These are phyloP conservation scores for Talaromyces rugulosus DNA, from an alignment of 2,329 filamentous ascomycete genomes.

Conservation along the genomic window DNA sequence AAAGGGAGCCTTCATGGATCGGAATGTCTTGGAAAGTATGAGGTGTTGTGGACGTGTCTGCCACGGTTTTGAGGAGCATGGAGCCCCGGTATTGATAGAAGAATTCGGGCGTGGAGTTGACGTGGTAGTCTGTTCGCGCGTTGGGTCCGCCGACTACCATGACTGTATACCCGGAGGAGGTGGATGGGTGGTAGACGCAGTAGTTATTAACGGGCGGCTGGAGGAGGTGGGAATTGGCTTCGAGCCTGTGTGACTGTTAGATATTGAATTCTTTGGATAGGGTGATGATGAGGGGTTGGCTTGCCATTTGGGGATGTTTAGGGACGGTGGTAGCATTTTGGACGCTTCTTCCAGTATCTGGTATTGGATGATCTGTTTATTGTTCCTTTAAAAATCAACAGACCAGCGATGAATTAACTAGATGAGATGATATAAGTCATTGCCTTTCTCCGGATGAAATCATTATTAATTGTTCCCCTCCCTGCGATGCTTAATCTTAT, in stretches of 20 bases:
- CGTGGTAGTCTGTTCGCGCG: constrained; percentile 94
- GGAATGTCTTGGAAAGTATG: constrained; percentile 72
- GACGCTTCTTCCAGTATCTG: not conserved
- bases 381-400: not conserved
- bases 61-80: constrained; percentile 90
- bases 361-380: not conserved
- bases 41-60: constrained; percentile 52
- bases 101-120: constrained; percentile 94
- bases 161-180: constrained; percentile 86
- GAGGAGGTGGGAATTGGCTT: constrained; percentile 85
- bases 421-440: not conserved
- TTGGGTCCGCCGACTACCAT: constrained; percentile 93
- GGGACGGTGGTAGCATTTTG: constrained; percentile 19
- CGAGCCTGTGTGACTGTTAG: constrained; percentile 58
- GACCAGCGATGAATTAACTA: not conserved
- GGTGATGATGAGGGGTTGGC: constrained; percentile 16
- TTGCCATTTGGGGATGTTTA: constrained; percentile 48
- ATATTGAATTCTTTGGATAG: not conserved
- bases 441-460: not conserved
- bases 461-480: not conserved
- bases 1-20: constrained; percentile 91
- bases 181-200: constrained; percentile 74
- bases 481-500: not conserved
- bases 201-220: constrained; percentile 96
- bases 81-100: constrained; percentile 95